Percentiles rank a stretch among this genome's conserved stretches.
phyloP scores from a whole-genome alignment of 2,329 filamentous ascomycete species.

The Colletotrichum eremochloae region DNA sequence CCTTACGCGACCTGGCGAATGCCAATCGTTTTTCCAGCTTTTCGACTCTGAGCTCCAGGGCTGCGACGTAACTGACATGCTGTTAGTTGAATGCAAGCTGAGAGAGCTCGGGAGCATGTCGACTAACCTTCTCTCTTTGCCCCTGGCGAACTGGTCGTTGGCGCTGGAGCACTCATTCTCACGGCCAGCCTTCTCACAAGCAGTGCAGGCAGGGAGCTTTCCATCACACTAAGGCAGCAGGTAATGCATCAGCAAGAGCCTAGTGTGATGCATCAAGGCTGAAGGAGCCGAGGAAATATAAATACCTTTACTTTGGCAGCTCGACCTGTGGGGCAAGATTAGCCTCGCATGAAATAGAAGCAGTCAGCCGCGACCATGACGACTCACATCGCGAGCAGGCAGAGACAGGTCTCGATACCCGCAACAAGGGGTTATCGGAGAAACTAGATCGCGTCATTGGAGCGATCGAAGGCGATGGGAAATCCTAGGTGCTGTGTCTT shows the following conservation, averaged over 20 bases:
- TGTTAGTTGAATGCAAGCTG: conserved; percentile 40
- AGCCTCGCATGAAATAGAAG: conserved; percentile 38
- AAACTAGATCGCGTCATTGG: conserved; percentile 62
- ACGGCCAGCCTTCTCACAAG: conserved; percentile 91
- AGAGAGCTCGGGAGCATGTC: background rate
- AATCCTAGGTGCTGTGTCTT: conserved; percentile 28
- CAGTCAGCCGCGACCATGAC: conserved; percentile 38
- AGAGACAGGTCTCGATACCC: conserved; percentile 83
- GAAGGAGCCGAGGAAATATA: background rate
- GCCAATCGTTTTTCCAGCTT: conserved; percentile 84
- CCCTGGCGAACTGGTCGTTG: conserved; percentile 94
- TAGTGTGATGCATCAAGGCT: conserved; percentile 1
- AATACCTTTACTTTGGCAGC: conserved; percentile 90
- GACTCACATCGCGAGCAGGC: conserved; percentile 80
- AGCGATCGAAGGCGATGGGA: conserved; percentile 24
- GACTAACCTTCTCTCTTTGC: conserved; percentile 87
- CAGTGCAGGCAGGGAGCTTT: conserved; percentile 93
- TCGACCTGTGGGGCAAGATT: conserved; percentile 65
- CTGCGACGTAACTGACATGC: conserved; percentile 85
- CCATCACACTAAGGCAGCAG: conserved; percentile 79
- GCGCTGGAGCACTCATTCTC: conserved; percentile 91
- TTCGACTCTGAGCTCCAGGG: conserved; percentile 91
- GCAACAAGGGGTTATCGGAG: conserved; percentile 71
- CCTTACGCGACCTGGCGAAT: conserved; percentile 78
- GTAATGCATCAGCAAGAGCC: conserved; percentile 24